These are phyloP conservation scores for Saturnispora kantuleensis DNA, from an alignment of 805 yeast genomes.

Conservation along the genomic window DNA sequence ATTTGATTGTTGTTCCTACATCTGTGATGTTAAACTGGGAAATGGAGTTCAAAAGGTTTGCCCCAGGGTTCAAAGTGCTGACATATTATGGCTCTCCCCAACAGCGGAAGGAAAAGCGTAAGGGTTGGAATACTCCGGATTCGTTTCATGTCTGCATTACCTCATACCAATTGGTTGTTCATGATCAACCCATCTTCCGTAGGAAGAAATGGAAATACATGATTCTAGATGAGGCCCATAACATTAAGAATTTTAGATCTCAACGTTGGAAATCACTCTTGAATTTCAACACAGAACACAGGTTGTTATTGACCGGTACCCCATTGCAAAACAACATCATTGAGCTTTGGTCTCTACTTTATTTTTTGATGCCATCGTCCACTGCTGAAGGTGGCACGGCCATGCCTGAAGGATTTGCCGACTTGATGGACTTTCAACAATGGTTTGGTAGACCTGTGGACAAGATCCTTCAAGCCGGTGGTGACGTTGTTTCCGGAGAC, in stretches of 20 bases:
- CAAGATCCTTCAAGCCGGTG: slow-evolving; percentile 71
- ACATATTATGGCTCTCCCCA: slow-evolving; percentile 97
- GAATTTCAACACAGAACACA: slow-evolving; percentile 85
- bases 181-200: slow-evolving; percentile 89
- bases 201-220: slow-evolving; percentile 92
- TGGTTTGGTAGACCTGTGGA: slow-evolving; percentile 99
- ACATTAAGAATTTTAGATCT: slow-evolving; percentile 90
- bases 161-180: slow-evolving; percentile 94
- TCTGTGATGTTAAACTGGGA: slow-evolving; percentile 98
- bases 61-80: slow-evolving; percentile 93
- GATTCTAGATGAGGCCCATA: slow-evolving; percentile 97
- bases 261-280: slow-evolving; percentile 94
- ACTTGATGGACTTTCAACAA: slow-evolving; percentile 88
- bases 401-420: slow-evolving; percentile 95
- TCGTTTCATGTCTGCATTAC: slow-evolving; percentile 96
- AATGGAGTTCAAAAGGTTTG: slow-evolving; percentile 96
- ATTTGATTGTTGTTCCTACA: slow-evolving; percentile 92
- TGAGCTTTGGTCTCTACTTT: slow-evolving; percentile 92
- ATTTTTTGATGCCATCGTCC: slow-evolving; percentile 91
- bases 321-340: slow-evolving; percentile 92
- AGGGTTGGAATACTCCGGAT: slow-evolving; percentile 96
- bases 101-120: slow-evolving; percentile 89
- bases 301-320: slow-evolving; percentile 88
- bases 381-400: slow-evolving; percentile 38
- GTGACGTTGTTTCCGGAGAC: slow-evolving; percentile 33